phyloP scores from a whole-genome alignment of 768 basidiomycete genomes.

The Tulasnella sp. region DNA sequence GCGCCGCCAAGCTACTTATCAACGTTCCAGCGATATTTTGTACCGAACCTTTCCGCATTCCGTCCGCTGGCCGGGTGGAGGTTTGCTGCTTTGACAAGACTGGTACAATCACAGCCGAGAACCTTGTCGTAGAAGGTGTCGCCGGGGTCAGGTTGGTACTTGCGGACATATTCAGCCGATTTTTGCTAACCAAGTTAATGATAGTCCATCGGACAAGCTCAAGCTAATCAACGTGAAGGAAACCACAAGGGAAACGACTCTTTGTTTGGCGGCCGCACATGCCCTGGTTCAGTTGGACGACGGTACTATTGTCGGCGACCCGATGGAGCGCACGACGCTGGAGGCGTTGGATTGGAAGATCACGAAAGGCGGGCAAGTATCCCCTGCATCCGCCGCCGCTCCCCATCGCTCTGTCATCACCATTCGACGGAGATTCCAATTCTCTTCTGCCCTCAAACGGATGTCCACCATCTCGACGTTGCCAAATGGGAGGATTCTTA shows the following conservation, averaged over 20 bases:
- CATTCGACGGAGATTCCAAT: conserved; percentile 91
- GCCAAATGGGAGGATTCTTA: conserved; percentile 47
- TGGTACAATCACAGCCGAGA: conserved; percentile 94
- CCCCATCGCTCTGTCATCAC: conserved; percentile 51
- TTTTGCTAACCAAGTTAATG: conserved; percentile 3
- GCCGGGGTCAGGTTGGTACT: conserved; percentile 75
- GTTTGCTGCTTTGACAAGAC: conserved; percentile 99
- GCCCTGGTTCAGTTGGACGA: conserved; percentile 92
- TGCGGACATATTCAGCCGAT: neutral
- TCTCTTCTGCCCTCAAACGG: conserved; percentile 93
- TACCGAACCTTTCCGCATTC: conserved; percentile 98
- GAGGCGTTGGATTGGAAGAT: conserved; percentile 87
- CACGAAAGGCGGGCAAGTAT: conserved; percentile 55
- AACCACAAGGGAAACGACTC: conserved; percentile 65
- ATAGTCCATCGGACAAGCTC: conserved; percentile 49
- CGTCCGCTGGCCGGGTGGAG: conserved; percentile 89
- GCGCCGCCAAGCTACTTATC: neutral
- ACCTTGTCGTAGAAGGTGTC: conserved; percentile 88
- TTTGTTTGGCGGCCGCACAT: conserved; percentile 89
- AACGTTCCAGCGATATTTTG: conserved; percentile 82
- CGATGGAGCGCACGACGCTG: conserved; percentile 97
- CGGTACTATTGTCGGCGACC: conserved; percentile 89
- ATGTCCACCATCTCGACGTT: conserved; percentile 85
- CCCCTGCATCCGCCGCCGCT: conserved; percentile 45
- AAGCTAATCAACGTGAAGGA: conserved; percentile 74